phyloP scores from a whole-genome alignment of 2,329 filamentous ascomycete genomes.

The Colletotrichum cordylinicola region DNA sequence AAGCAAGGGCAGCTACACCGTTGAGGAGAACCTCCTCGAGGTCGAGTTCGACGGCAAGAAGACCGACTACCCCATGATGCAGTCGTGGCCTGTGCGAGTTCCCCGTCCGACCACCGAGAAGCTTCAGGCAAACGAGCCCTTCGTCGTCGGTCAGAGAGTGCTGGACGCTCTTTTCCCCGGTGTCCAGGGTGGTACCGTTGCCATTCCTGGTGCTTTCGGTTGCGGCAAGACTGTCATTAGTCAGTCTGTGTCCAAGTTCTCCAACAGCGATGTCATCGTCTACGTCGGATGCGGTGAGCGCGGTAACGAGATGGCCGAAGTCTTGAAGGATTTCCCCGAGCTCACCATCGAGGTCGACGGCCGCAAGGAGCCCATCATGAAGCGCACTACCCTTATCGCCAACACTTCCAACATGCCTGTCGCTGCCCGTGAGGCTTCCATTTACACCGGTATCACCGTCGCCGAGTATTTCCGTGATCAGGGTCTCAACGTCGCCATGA shows the following conservation, averaged over 20 bases:
- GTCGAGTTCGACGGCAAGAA: constrained; percentile 97
- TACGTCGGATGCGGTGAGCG: constrained; percentile 94
- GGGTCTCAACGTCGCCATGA: constrained; percentile 98
- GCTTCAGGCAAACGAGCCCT: constrained; percentile 85
- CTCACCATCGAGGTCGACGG: constrained; percentile 94
- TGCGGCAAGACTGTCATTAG: constrained; percentile 99
- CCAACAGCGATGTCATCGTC: constrained; percentile 98
- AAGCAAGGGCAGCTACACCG: constrained; percentile 89
- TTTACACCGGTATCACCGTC: constrained; percentile 95
- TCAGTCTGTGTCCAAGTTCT: constrained; percentile 99
- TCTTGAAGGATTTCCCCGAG: constrained; percentile 99
- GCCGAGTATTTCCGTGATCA: constrained; percentile 98
- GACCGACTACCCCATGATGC: constrained; percentile 97
- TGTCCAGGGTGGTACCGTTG: constrained; percentile 96
- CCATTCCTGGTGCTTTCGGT: constrained; percentile 97
- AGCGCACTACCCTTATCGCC: constrained; percentile 96
- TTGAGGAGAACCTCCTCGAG: constrained; percentile 92
- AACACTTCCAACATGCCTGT: constrained; percentile 99
- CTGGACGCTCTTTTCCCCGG: constrained; percentile 95
- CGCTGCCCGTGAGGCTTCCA: constrained; percentile 96
- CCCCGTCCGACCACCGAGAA: constrained; percentile 93
- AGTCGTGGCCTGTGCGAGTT: constrained; percentile 96
- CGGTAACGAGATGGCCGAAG: constrained; percentile 99
- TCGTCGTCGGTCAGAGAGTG: constrained; percentile 96
- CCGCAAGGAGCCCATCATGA: constrained; percentile 98